These are phyloP conservation scores for Hermanozyma aechmeae DNA, from an alignment of 805 yeast species.

Conservation along the genomic window DNA sequence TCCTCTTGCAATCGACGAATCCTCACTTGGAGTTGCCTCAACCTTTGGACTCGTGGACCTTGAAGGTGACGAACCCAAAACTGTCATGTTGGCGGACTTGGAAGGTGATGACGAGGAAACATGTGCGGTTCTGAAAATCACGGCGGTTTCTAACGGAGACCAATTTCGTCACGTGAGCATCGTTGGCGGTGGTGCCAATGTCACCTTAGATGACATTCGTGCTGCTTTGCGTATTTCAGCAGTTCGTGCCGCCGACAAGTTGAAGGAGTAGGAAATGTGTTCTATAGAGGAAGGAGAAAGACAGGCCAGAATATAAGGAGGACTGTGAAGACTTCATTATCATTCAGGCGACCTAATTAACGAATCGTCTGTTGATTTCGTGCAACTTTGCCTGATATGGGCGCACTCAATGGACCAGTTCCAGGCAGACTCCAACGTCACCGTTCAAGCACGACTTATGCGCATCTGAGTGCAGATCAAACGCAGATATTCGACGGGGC, in stretches of 20 bases:
- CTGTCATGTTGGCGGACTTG: constrained; percentile 57
- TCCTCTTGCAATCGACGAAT: constrained; percentile 29
- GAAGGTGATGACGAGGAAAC: constrained; percentile 82
- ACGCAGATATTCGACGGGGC: too few species aligned
- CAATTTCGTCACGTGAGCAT: constrained; percentile 36
- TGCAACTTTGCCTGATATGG: too few species aligned
- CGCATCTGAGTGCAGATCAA: too few species aligned
- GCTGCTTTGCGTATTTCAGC: constrained; percentile 24
- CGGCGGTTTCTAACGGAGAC: constrained; percentile 28
- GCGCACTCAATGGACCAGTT: too few species aligned
- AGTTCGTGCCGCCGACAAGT: not conserved
- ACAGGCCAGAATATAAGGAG: too few species aligned
- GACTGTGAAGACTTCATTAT: too few species aligned
- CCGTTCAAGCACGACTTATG: too few species aligned
- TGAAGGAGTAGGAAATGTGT: too few species aligned
- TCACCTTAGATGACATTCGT: constrained; percentile 38
- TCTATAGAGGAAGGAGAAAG: too few species aligned
- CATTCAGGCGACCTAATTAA: too few species aligned
- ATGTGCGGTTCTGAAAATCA: constrained; percentile 44
- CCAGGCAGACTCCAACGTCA: too few species aligned
- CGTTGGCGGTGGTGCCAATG: constrained; percentile 38
- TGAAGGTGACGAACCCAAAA: constrained; percentile 16
- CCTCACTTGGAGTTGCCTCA: constrained; percentile 33
- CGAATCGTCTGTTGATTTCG: too few species aligned
- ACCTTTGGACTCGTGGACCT: constrained; percentile 53